Conservation (phyloP, 345 rosid genomes). For the Microthlaspi erraticum region DNA sequence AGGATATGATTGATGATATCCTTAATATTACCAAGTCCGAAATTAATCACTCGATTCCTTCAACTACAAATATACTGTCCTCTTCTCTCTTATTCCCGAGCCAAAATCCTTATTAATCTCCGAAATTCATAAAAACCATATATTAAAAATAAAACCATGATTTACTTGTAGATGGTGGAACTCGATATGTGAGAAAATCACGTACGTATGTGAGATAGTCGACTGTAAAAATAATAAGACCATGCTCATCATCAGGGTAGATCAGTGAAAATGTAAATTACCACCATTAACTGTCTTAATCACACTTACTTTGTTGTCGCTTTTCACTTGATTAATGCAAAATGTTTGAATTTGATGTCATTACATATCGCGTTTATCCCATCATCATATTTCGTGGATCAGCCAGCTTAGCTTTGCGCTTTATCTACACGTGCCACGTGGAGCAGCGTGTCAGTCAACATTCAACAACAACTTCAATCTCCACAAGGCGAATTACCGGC, state of each 20-base stretch:
- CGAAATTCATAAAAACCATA: too few relatives aligned
- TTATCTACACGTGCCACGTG: constrained; percentile 50
- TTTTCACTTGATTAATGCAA: background rate
- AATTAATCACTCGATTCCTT: background rate
- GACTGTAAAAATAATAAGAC: too few relatives aligned
- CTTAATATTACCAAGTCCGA: constrained; percentile 4
- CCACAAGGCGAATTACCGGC: constrained; percentile 21
- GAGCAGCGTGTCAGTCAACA: constrained; percentile 45
- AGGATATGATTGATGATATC: too few relatives aligned
- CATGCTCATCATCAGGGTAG: background rate
- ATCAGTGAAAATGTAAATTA: background rate
- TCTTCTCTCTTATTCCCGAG: background rate
- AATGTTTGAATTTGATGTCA: constrained; percentile 13
- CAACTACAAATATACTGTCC: background rate
- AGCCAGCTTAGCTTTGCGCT: constrained; percentile 39
- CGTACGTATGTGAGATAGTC: too few relatives aligned
- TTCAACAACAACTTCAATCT: constrained; percentile 11
- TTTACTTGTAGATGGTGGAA: too few relatives aligned
- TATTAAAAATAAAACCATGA: too few relatives aligned
- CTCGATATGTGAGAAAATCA: too few relatives aligned
- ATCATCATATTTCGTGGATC: background rate
- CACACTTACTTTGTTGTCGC: background rate
- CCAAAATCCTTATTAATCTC: too few relatives aligned
- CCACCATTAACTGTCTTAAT: background rate
- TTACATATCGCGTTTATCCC: constrained; percentile 6